Evolutionary conservation across 2,329 filamentous ascomycete species (phyloP).

Genomic region (Penicillium sp.): DNA sequence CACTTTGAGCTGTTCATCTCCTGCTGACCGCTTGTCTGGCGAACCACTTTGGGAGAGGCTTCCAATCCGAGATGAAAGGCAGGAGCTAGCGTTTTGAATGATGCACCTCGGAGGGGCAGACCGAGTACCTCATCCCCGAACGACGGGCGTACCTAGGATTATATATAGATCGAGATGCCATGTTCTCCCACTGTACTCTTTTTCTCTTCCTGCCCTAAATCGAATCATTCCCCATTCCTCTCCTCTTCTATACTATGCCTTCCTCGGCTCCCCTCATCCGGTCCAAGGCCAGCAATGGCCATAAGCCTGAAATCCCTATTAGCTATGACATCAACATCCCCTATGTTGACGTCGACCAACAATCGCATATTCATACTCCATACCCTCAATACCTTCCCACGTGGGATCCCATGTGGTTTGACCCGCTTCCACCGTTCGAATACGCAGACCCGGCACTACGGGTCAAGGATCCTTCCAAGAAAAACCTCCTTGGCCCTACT

Average conservation of each 20-base stretch:
- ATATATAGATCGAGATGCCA: background rate
- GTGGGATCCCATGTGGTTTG: constrained; percentile 46
- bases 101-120: constrained; percentile 4
- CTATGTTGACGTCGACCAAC: constrained; percentile 41
- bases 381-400: constrained; percentile 45
- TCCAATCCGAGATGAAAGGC: constrained; percentile 4
- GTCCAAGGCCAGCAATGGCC: constrained; percentile 26
- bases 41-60: constrained; percentile 8
- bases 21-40: constrained; percentile 10
- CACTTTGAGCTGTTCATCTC: constrained; percentile 1
- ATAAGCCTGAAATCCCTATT: constrained; percentile 32
- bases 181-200: background rate
- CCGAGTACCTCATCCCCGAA: background rate
- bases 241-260: constrained; percentile 21
- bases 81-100: constrained; percentile 12
- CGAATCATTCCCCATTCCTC: background rate
- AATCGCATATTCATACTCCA: constrained; percentile 34
- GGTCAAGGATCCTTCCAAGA: constrained; percentile 37
- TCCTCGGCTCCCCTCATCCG: constrained; percentile 30
- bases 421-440: constrained; percentile 42
- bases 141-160: no score
- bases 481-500: constrained; percentile 30
- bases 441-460: constrained; percentile 45
- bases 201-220: constrained; percentile 7
- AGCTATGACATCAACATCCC: constrained; percentile 48